These are phyloP conservation scores for Populus davidiana DNA, from an alignment of 345 rosid species.

Conservation along the genomic window DNA sequence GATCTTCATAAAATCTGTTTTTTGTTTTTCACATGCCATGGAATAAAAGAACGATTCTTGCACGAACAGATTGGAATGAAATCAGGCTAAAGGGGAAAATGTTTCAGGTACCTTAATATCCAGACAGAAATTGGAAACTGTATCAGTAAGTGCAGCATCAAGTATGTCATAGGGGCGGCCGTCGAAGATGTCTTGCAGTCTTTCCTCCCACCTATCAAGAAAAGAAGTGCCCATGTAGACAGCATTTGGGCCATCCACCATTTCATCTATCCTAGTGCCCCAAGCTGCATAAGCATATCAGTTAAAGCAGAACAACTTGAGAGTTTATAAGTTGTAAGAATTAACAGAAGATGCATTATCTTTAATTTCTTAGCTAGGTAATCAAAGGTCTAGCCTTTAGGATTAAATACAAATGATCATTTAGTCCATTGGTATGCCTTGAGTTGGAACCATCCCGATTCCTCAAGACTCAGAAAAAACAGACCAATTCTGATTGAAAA, in stretches of 20 bases:
- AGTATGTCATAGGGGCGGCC: conserved; percentile 58
- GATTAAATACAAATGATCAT: too few relatives aligned
- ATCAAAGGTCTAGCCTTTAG: too few relatives aligned
- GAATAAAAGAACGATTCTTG: too few relatives aligned
- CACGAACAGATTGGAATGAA: neutral
- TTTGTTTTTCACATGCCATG: too few relatives aligned
- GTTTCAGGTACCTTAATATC: conserved; percentile 41
- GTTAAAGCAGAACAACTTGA: neutral
- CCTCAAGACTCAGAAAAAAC: too few relatives aligned
- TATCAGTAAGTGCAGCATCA: conserved; percentile 56
- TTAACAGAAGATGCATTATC: too few relatives aligned
- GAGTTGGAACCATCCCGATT: too few relatives aligned
- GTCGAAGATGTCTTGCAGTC: conserved; percentile 51
- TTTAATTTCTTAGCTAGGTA: too few relatives aligned
- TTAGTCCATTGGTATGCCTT: too few relatives aligned
- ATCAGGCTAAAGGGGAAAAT: neutral
- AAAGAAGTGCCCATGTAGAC: conserved; percentile 33
- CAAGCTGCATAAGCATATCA: conserved; percentile 37
- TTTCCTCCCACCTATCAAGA: conserved; percentile 57
- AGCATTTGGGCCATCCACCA: conserved; percentile 59
- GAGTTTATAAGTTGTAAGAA: neutral
- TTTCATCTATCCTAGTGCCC: conserved; percentile 64
- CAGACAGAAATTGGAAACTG: conserved; percentile 46
- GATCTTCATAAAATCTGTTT: too few relatives aligned
- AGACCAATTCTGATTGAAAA: too few relatives aligned